These are phyloP conservation scores for Poteriospumella lacustris DNA, from an alignment of 108 stramenopile genomes.

Conservation along the genomic window DNA sequence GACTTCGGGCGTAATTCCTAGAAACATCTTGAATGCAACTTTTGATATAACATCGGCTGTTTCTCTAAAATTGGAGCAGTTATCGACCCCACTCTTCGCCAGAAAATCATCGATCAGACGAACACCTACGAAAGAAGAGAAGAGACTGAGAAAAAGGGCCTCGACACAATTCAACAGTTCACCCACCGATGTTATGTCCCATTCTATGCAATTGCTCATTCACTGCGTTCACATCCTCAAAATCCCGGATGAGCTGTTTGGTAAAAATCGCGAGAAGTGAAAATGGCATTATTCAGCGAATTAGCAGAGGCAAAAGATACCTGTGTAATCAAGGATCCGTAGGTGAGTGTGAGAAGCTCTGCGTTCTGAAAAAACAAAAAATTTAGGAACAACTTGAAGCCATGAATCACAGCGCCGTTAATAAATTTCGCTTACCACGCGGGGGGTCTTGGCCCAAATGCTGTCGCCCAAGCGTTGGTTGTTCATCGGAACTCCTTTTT, in stretches of 20 bases:
- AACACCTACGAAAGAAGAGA: conserved; percentile 34
- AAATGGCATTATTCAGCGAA: background rate
- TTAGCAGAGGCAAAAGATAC: conserved; percentile 32
- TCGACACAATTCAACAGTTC: background rate
- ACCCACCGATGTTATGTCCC: conserved; percentile 79
- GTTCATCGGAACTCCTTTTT: no score
- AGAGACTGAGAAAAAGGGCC: background rate
- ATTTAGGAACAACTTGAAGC: background rate
- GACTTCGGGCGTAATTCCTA: conserved; percentile 77
- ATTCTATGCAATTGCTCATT: conserved; percentile 83
- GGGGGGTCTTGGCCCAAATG: conserved; percentile 71
- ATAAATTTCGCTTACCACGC: conserved; percentile 42
- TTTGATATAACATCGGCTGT: conserved; percentile 82
- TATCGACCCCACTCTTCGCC: conserved; percentile 64
- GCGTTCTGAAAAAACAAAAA: conserved; percentile 57
- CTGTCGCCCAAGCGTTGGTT: conserved; percentile 20
- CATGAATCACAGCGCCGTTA: background rate
- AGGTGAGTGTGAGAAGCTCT: conserved; percentile 89
- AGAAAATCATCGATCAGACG: conserved; percentile 90
- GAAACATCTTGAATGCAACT: conserved; percentile 91
- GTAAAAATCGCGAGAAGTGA: background rate
- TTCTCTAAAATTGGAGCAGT: conserved; percentile 60
- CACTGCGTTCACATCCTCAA: conserved; percentile 66
- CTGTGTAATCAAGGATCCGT: conserved; percentile 77
- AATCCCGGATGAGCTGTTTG: conserved; percentile 69